Evolutionary conservation across 2,329 filamentous ascomycete species (phyloP).

Genomic region (Bipolaris victoriae): DNA sequence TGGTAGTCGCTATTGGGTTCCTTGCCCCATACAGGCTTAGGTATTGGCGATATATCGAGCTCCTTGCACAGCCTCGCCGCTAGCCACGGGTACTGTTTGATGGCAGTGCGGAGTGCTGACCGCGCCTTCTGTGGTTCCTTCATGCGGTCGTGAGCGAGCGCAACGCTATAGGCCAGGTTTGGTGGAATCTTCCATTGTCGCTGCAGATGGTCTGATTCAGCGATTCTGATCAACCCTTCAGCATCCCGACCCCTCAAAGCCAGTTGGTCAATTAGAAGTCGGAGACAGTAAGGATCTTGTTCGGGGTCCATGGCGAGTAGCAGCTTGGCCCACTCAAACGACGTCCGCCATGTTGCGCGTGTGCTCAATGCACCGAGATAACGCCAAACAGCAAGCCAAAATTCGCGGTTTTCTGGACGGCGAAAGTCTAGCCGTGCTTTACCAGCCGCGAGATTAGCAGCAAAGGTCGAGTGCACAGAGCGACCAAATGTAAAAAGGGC

Average conservation of each 20-base stretch:
- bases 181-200: slow-evolving; percentile 62
- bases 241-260: slow-evolving; percentile 82
- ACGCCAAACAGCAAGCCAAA: slow-evolving; percentile 88
- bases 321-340: slow-evolving; percentile 91
- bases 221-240: slow-evolving; percentile 76
- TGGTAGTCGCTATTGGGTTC: slow-evolving; percentile 69
- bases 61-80: slow-evolving; percentile 81
- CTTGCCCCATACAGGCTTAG: slow-evolving; percentile 82
- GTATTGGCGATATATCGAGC: slow-evolving; percentile 75
- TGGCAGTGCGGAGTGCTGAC: slow-evolving; percentile 68
- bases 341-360: slow-evolving; percentile 92
- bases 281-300: slow-evolving; percentile 81
- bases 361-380: slow-evolving; percentile 85
- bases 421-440: slow-evolving; percentile 81
- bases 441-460: slow-evolving; percentile 75
- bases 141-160: slow-evolving; percentile 76
- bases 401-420: slow-evolving; percentile 85
- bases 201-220: slow-evolving; percentile 56
- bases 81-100: slow-evolving; percentile 81
- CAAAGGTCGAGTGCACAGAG: slow-evolving; percentile 82
- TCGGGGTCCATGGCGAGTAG: slow-evolving; percentile 74
- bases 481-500: slow-evolving; percentile 94
- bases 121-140: slow-evolving; percentile 70
- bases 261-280: slow-evolving; percentile 80
- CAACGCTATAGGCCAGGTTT: slow-evolving; percentile 77